These are phyloP conservation scores for Cornus controversa DNA, from an alignment of 148 eudicot genomes.

Conservation along the genomic window DNA sequence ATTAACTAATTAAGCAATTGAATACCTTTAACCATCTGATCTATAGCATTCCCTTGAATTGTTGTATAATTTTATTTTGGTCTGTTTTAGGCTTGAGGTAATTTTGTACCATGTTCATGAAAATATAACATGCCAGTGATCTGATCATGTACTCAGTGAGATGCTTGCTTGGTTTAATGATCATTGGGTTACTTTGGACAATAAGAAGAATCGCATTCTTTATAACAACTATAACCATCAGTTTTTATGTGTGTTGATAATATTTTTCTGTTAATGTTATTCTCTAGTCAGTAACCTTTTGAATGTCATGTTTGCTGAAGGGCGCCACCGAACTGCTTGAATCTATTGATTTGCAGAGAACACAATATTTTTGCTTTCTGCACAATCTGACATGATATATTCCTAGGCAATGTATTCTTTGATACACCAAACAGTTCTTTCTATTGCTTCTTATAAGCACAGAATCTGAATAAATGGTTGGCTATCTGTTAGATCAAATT, in stretches of 20 bases:
- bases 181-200: not conserved
- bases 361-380: too few relatives aligned
- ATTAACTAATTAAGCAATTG: not conserved
- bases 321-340: not conserved
- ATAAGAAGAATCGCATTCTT: too few relatives aligned
- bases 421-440: not conserved
- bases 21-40: not conserved
- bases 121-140: not conserved
- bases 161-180: not conserved
- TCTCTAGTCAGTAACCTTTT: not conserved
- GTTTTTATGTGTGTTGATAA: too few relatives aligned
- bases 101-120: not conserved
- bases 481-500: not conserved
- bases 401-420: not conserved
- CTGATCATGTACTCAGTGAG: not conserved
- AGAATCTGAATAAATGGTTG: not conserved
- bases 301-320: not conserved
- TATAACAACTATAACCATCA: not conserved
- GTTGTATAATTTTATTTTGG: constrained; percentile 1
- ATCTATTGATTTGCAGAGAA: too few relatives aligned
- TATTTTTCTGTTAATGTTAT: not conserved
- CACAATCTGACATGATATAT: too few relatives aligned
- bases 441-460: not conserved
- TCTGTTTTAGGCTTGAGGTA: not conserved
- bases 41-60: constrained; percentile 4